These are phyloP conservation scores for Cordyceps farinosa DNA, from an alignment of 2,329 filamentous ascomycete genomes.

Conservation along the genomic window DNA sequence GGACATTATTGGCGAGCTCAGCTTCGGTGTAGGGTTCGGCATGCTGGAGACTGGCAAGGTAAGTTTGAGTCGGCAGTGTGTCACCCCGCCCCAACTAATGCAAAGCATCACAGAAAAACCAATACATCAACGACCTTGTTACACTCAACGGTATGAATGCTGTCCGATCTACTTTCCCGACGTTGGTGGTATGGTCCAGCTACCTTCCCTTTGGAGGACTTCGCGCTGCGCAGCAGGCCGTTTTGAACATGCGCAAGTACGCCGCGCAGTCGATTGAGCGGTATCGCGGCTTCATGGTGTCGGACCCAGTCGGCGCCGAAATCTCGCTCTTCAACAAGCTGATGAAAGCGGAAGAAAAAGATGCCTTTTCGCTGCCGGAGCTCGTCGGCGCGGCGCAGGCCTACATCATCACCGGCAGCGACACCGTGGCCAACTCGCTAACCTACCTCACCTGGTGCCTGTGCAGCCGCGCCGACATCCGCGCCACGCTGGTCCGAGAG, in stretches of 20 bases:
- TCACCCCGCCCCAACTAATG: no score
- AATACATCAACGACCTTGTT: background rate
- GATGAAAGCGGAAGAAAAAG: conserved; percentile 17
- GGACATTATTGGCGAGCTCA: conserved; percentile 26
- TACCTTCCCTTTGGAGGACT: conserved; percentile 5
- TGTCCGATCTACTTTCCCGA: conserved; percentile 28
- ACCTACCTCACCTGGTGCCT: conserved; percentile 42
- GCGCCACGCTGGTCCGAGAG: conserved; percentile 21
- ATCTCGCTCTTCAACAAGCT: conserved; percentile 1
- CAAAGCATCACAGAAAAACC: background rate
- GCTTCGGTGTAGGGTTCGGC: conserved; percentile 25
- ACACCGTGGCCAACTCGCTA: conserved; percentile 45
- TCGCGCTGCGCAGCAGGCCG: background rate
- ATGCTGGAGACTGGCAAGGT: background rate
- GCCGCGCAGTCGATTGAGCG: conserved; percentile 27
- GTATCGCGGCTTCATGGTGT: conserved; percentile 25
- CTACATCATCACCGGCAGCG: conserved; percentile 45
- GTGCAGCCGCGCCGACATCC: conserved; percentile 25
- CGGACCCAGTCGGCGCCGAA: conserved; percentile 21
- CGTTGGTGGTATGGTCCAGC: conserved; percentile 23
- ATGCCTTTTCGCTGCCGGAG: conserved; percentile 16
- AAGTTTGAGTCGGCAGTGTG: background rate
- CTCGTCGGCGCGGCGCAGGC: background rate
- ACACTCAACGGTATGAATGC: conserved; percentile 21
- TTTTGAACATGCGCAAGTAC: conserved; percentile 19